Evolutionary conservation across 129 eudicot genomes (phyloP).

Genomic region (Flaveria ramosissima): DNA sequence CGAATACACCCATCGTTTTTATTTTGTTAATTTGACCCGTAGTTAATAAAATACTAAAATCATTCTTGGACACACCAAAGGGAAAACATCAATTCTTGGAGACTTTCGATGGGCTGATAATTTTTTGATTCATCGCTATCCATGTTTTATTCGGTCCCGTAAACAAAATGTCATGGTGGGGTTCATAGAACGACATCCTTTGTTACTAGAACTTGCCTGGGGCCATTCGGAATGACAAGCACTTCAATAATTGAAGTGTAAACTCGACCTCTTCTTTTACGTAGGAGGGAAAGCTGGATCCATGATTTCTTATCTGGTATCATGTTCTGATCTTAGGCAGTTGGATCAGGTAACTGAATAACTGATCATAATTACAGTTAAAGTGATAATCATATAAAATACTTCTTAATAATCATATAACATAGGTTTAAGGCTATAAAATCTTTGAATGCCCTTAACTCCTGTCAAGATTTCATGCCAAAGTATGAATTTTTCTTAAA

Average conservation of each 20-base stretch:
- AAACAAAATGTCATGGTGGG: conserved; percentile 18
- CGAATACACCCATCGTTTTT: too few relatives aligned
- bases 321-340: background rate
- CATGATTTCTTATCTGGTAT: background rate
- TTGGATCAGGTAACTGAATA: background rate
- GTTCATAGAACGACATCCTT: background rate
- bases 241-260: conserved; percentile 22
- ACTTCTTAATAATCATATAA: too few relatives aligned
- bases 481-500: too few relatives aligned
- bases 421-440: too few relatives aligned
- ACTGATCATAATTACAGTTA: too few relatives aligned
- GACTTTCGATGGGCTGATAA: background rate
- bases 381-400: background rate
- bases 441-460: too few relatives aligned
- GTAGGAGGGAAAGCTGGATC: background rate
- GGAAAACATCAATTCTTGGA: background rate
- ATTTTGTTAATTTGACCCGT: too few relatives aligned
- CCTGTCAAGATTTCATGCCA: background rate
- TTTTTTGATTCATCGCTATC: conserved; percentile 4
- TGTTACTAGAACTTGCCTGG: conserved; percentile 2
- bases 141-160: background rate
- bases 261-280: background rate
- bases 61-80: too few relatives aligned
- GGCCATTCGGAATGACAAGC: conserved; percentile 25
- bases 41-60: too few relatives aligned